Percentiles rank a stretch among this genome's conserved stretches.
phyloP scores from a whole-genome alignment of 208 protist genomes.

The Vickermania ingenoplastis region DNA sequence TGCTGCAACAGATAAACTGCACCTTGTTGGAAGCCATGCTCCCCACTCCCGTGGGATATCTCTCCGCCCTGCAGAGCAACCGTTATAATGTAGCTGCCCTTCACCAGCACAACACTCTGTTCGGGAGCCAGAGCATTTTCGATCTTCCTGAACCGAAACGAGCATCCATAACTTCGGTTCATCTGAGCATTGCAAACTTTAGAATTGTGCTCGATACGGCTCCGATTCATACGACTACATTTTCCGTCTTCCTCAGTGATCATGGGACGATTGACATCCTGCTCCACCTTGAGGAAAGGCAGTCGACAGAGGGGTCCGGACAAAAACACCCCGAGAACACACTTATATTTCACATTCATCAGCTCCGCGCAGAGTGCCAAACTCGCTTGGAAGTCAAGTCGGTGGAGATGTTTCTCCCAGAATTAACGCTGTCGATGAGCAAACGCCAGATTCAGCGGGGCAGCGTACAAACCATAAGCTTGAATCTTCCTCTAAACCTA shows the following conservation, averaged over 20 bases:
- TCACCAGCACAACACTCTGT: constrained; percentile 8
- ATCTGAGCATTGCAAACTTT: constrained; percentile 51
- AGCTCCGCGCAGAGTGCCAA: constrained; percentile 66
- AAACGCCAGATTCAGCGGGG: constrained; percentile 14
- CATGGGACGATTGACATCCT: constrained; percentile 32
- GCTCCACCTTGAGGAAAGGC: constrained; percentile 14
- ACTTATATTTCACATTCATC: constrained; percentile 33
- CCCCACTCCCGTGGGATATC: constrained; percentile 56
- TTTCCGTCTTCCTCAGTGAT: constrained; percentile 60
- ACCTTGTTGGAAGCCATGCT: constrained; percentile 51
- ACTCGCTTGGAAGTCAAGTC: constrained; percentile 84
- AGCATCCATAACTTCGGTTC: constrained; percentile 23
- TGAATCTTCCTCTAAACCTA: constrained; percentile 41
- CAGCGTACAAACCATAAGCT: constrained; percentile 19
- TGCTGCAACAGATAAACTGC: constrained; percentile 17
- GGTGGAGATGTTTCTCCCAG: constrained; percentile 58
- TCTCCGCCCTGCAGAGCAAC: constrained; percentile 15
- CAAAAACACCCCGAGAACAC: constrained; percentile 20
- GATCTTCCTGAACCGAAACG: not conserved
- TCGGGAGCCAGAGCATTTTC: not conserved
- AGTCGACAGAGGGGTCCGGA: constrained; percentile 9
- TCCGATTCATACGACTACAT: constrained; percentile 42
- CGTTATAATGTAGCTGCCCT: constrained; percentile 3
- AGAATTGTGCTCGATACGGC: constrained; percentile 60
- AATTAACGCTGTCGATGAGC: constrained; percentile 37